phyloP scores from a whole-genome alignment of 1,284 basidiomycete species.

The Porogramme epimiltina region DNA sequence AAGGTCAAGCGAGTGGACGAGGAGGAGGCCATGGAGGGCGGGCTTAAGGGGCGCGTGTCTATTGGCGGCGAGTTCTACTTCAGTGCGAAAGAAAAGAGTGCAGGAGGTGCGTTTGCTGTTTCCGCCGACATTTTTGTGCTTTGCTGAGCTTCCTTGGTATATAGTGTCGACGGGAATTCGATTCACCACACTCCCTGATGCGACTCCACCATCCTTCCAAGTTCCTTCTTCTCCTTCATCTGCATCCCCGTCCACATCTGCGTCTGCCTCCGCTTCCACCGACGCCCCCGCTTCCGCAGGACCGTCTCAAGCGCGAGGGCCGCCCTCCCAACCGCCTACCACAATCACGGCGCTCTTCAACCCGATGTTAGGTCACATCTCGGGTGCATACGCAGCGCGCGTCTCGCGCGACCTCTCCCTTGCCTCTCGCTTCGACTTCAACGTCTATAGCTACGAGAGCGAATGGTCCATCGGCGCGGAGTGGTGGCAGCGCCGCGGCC shows the following conservation, averaged over 20 bases:
- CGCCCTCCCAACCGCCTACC: constrained; percentile 78
- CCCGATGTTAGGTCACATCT: constrained; percentile 95
- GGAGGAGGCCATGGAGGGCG: constrained; percentile 88
- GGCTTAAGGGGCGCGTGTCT: constrained; percentile 86
- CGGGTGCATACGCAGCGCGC: constrained; percentile 88
- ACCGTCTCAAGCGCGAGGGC: constrained; percentile 31
- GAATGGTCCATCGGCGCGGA: constrained; percentile 95
- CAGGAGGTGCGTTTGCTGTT: constrained; percentile 68
- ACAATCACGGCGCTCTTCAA: constrained; percentile 95
- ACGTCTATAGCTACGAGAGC: constrained; percentile 95
- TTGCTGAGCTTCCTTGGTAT: too few species aligned
- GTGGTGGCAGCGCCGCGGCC: constrained; percentile 79
- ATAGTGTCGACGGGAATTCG: constrained; percentile 91
- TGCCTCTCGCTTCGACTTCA: constrained; percentile 93
- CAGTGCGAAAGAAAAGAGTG: constrained; percentile 90
- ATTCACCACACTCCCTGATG: constrained; percentile 88
- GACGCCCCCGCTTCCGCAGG: constrained; percentile 18
- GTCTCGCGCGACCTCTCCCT: constrained; percentile 87
- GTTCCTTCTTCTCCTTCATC: constrained; percentile 42
- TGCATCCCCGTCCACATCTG: too few species aligned
- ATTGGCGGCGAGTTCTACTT: constrained; percentile 95
- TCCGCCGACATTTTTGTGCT: not conserved
- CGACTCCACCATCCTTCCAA: constrained; percentile 65
- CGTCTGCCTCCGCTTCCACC: too few species aligned
- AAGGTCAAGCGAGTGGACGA: constrained; percentile 78